Evolutionary conservation across 2,329 filamentous ascomycete genomes (phyloP), one percentile per base, ranked within the genome.

Genomic region (Colletotrichum ledebouriae): DNA sequence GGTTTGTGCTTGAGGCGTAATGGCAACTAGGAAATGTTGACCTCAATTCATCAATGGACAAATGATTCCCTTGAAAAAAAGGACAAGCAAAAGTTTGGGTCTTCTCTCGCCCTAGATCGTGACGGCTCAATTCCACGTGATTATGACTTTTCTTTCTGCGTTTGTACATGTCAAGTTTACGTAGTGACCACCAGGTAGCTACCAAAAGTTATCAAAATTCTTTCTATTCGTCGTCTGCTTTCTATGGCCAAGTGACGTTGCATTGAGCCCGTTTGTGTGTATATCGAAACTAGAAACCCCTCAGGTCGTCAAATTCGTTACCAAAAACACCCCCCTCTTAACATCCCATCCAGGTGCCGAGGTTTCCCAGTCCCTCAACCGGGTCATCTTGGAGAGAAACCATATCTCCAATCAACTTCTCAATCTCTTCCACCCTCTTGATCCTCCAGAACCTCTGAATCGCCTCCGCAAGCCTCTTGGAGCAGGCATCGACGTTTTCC

Each of bases 391-490:
- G 64, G 13, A 72, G 57, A 2, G 59, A 25, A 1, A 74, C 71
- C 13, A 78, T 66, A 58, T 81, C 80, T 13, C 79, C 76, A n/a
- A 87, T 70, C 29, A 93, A 75, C 67, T 88, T 85, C 78, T 94
- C 90, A 73, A 96, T 86, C 71, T 87, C 86, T 74, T 84, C 83
- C 71, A 85, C 84, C 59, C 87, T 85, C 82, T 90, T 92, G 73
- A 96, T 89, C 71, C 86, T 84, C 90, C 92, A 97, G 78, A 97
- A 98, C 25, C 83, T 85, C 67, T 89, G 85, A 20, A 93, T 85
- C 0, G 90, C 94, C 39, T 89, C 84, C 0, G 87, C 89, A 74
- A 97, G 89, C 29, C 90, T 80, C 75, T 86, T 80, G 6, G 87
- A 89, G 70, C 89, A 88, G 5, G 79, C 78, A 25, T 85, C 86